Base-by-base conservation (phyloP, 176 grass and related monocot species). In the Rhynchospora breviuscula region DNA sequence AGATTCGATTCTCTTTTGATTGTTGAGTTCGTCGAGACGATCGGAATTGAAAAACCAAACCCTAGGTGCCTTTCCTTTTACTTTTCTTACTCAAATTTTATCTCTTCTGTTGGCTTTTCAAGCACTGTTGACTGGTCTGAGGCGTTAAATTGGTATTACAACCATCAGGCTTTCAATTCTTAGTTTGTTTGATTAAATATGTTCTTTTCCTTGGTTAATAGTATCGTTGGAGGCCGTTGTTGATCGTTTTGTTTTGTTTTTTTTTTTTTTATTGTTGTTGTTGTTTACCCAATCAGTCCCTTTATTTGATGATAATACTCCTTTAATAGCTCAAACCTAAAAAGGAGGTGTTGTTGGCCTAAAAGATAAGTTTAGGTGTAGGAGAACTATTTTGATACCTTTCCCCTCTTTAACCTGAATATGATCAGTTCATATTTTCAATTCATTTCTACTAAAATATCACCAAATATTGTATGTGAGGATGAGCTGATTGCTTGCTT, bases 61-160 rank as follows among this genome's bases (percentile, higher is more conserved):
- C 62, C 80, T 82, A 82, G 80, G 80, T 82, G 63, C 40, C 12
- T 82, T 22, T 31, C 40, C 12, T 82, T 22, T 31, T 33, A 29
- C 23, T 17, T 33, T 33, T 10, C 54, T 46, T 51, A 51, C 19
- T 48, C 43, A 21, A 59, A 1, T 80, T 80, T 49, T 43, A 9
- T 52, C 9, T 12, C 12, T 67, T 67, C 5, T 8, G 51, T 67
- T 82, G 8, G 19, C 31, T 48, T 61, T 33, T 14, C 60, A 14
- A 60, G 77, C 12, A 53, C 23, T 57, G 19, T 78, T 13, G 8
- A 64, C n/a, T 47, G 19, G 79, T 1, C 18, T 29, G 72, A 53
- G 25, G 72, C 4, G 8, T 47, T 76, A 26, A 51, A 12, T 14
- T 53, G 47, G 72, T 76, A 74, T 22, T 74, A 26, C 21, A 52